phyloP scores from a whole-genome alignment of 495 filamentous ascomycete genomes.

The Aspergillus sclerotiicarbonarius region DNA sequence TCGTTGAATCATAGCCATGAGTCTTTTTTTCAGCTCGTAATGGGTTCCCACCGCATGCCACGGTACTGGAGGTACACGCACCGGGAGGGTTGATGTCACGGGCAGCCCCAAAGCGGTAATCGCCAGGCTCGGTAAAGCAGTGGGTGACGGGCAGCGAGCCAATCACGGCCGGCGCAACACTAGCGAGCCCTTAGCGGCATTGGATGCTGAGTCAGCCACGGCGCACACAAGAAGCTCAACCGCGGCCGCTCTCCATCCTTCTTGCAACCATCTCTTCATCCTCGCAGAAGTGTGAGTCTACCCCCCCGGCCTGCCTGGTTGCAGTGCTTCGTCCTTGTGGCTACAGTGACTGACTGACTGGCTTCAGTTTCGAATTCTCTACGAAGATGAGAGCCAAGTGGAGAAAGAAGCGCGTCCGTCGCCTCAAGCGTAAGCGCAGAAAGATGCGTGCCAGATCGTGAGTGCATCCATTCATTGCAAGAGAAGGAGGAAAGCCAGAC shows the following conservation, averaged over 20 bases:
- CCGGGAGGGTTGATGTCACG: slow-evolving; percentile 8
- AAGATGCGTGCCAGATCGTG: slow-evolving; percentile 95
- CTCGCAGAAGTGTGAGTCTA: slow-evolving; percentile 52
- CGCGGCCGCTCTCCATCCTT: slow-evolving; percentile 38
- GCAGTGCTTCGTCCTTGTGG: slow-evolving; percentile 6
- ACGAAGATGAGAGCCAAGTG: slow-evolving; percentile 97
- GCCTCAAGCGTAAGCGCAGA: slow-evolving; percentile 98
- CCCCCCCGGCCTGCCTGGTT: slow-evolving; percentile 7
- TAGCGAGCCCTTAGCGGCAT: slow-evolving; percentile 42
- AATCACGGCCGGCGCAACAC: slow-evolving; percentile 17
- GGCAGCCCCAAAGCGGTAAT: slow-evolving; percentile 6
- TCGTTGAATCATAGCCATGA: background rate
- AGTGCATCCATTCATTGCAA: slow-evolving; percentile 30
- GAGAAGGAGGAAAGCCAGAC: background rate
- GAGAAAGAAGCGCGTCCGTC: slow-evolving; percentile 98
- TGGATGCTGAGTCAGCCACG: slow-evolving; percentile 44
- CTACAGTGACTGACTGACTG: slow-evolving; percentile 20
- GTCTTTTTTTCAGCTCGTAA: background rate
- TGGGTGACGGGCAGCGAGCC: slow-evolving; percentile 8
- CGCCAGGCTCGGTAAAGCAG: slow-evolving; percentile 22
- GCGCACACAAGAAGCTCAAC: slow-evolving; percentile 46
- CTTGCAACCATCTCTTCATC: slow-evolving; percentile 54
- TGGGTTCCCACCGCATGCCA: background rate
- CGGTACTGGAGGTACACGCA: slow-evolving; percentile 1
- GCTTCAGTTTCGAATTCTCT: slow-evolving; percentile 33